phyloP scores from a whole-genome alignment of 2,329 filamentous ascomycete genomes.

The Remersonia thermophila region DNA sequence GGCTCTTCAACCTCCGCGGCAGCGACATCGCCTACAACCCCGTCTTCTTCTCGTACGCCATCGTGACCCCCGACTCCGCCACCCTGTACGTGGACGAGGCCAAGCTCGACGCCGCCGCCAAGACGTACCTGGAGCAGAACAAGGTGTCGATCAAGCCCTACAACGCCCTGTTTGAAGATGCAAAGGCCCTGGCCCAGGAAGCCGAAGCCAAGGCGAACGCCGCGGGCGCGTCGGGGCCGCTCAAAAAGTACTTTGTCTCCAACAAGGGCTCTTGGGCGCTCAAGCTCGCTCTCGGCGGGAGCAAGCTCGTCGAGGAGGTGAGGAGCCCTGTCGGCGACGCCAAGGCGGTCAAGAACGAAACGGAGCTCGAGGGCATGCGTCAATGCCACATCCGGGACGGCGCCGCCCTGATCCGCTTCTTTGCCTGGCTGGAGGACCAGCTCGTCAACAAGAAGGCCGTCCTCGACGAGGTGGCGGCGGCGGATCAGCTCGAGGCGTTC shows the following conservation, averaged over 20 bases:
- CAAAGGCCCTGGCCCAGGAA: constrained; percentile 45
- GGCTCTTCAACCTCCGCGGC: constrained; percentile 95
- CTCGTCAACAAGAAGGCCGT: constrained; percentile 58
- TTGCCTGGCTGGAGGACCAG: constrained; percentile 92
- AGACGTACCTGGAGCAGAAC: constrained; percentile 55
- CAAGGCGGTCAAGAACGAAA: constrained; percentile 89
- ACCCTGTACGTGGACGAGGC: constrained; percentile 74
- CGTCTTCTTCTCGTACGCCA: constrained; percentile 94
- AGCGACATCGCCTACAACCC: constrained; percentile 96
- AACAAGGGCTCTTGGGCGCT: constrained; percentile 90
- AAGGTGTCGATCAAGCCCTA: constrained; percentile 72
- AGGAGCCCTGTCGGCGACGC: constrained; percentile 80
- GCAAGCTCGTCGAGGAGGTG: constrained; percentile 71
- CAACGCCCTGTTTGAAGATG: constrained; percentile 65
- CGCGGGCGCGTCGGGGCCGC: constrained; percentile 14
- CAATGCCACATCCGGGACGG: constrained; percentile 89
- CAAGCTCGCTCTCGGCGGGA: constrained; percentile 72
- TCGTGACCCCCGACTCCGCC: constrained; percentile 64
- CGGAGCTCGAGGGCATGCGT: constrained; percentile 84
- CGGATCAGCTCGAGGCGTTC: constrained; percentile 75
- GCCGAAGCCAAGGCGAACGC: constrained; percentile 21
- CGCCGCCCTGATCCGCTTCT: constrained; percentile 80
- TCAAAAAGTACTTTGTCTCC: constrained; percentile 68
- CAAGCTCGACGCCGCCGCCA: constrained; percentile 60
- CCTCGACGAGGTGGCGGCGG: constrained; percentile 82